These are phyloP conservation scores for Chrysoporthe puriensis DNA, from an alignment of 2,329 filamentous ascomycete species.

Conservation along the genomic window DNA sequence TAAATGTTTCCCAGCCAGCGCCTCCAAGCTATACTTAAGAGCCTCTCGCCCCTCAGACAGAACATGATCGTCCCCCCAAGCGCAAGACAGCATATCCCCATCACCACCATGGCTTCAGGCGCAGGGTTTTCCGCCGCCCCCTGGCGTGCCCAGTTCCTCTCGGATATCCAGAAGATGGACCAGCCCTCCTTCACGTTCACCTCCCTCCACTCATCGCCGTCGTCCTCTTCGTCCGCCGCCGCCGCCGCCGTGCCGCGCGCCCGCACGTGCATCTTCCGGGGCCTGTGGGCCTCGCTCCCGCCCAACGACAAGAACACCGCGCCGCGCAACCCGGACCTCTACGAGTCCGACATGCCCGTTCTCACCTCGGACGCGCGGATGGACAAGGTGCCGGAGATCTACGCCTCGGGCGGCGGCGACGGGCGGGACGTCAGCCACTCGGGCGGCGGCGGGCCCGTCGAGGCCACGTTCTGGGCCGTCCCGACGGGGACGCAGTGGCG, in stretches of 20 bases:
- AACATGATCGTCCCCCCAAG: conserved; percentile 9
- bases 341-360: conserved; percentile 76
- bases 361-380: conserved; percentile 90
- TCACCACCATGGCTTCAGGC: conserved; percentile 33
- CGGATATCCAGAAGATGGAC: conserved; percentile 53
- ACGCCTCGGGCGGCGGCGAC: conserved; percentile 52
- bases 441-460: conserved; percentile 72
- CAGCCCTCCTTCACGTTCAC: conserved; percentile 55
- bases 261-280: conserved; percentile 82
- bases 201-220: conserved; percentile 46
- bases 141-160: conserved; percentile 56
- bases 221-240: conserved; percentile 39
- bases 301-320: conserved; percentile 73
- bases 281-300: conserved; percentile 77
- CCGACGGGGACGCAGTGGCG: conserved; percentile 81
- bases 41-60: conserved; percentile 10
- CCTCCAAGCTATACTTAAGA: conserved; percentile 18
- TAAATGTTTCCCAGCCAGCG: conserved; percentile 18
- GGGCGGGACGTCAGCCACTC: conserved; percentile 53
- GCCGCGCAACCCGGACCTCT: conserved; percentile 67
- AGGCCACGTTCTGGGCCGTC: conserved; percentile 81
- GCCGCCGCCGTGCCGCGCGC: conserved; percentile 59
- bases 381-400: conserved; percentile 78
- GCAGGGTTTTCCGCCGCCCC: conserved; percentile 45
- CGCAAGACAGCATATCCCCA: conserved; percentile 25